Evolutionary conservation across 2,329 filamentous ascomycete species (phyloP), one percentile per base, ranked within the genome.

Genomic region (Fusarium sp.): DNA sequence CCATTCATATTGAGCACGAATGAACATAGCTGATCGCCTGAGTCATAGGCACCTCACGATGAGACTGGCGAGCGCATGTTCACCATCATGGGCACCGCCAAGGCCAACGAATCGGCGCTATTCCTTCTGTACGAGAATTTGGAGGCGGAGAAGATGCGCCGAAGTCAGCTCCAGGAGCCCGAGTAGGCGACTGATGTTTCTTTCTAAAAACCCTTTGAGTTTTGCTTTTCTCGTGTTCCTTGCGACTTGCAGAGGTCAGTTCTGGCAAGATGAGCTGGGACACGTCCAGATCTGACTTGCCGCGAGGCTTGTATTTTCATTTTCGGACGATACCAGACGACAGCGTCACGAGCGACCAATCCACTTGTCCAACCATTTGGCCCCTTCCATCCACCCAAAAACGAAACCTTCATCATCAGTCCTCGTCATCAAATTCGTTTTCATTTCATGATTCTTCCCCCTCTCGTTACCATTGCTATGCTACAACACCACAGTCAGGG

Each of bases 61-160:
- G 96, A 98, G 77, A 97, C 94, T 69, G 96, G 96, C 76, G 96
- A 99, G 89, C 92, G 96, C 80, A 99, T 99, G 96, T 99, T 99
- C 87, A 99, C 96, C 80, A 99, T 99, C 82, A 98, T 97, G 90
- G 96, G 96, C 77, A 97, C 94, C 70, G 92, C 94, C 69, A 93
- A 92, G 85, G 94, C 95, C 74, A 99, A 99, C 80, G 96, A 99
- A 85, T 96, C 95, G 78, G 96, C 96, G 9, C 88, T 99, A 35
- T 98, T 98, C 84, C 91, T 99, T 61, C 88, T 99, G 73, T 99
- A 99, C 83, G 96, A 99, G 88, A 99, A 99, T 84, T 90, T 99
- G 58, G 96, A 99, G 86, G 96, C 95, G 22, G 96, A 99, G 88
- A 99, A 99, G 90, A 97, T 97, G 91, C 94, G 96, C 79, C 94